These are phyloP conservation scores for Blepharisma japonicum DNA, from an alignment of 73 alveolate genomes.

Conservation along the genomic window DNA sequence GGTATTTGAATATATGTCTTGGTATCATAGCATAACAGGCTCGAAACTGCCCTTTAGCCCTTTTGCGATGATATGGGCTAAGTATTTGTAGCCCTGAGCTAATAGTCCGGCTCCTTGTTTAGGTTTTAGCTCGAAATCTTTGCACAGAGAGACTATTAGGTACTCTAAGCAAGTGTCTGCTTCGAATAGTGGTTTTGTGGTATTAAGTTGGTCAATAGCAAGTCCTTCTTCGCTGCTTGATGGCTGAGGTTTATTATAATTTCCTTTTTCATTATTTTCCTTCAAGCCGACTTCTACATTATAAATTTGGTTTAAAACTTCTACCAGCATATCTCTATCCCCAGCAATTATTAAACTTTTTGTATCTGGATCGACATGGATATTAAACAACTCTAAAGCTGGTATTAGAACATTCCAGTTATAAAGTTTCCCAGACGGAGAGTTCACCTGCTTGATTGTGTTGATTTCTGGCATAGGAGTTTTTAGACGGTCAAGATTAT, in stretches of 20 bases:
- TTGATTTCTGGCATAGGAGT: conserved; percentile 49
- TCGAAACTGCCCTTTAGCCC: conserved; percentile 93
- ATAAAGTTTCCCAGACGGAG: conserved; percentile 59
- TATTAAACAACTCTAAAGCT: conserved; percentile 58
- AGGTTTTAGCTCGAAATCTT: conserved; percentile 78
- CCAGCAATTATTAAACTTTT: conserved; percentile 53
- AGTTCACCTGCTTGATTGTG: conserved; percentile 43
- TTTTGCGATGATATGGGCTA: conserved; percentile 91
- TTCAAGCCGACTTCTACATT: conserved; percentile 29
- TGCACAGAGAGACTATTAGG: conserved; percentile 79
- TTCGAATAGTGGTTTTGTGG: conserved; percentile 35
- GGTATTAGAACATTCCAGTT: conserved; percentile 73
- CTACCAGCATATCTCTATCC: conserved; percentile 45
- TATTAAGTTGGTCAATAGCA: conserved; percentile 40
- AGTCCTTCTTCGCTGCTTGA: conserved; percentile 33
- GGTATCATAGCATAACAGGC: conserved; percentile 69
- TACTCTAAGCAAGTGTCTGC: conserved; percentile 72
- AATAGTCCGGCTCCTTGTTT: conserved; percentile 95
- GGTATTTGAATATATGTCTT: conserved; percentile 58
- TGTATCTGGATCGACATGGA: conserved; percentile 60
- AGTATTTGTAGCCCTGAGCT: conserved; percentile 88
- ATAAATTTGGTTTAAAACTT: conserved; percentile 40
- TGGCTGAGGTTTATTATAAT: not conserved
- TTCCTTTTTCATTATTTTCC: conserved; percentile 24
- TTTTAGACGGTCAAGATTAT: conserved; percentile 32